A percentile compares a stretch with the other conserved stretches of the same genome.
These are phyloP conservation scores for Fagopyrum esculentum DNA, from an alignment of 148 eudicot species.

Conservation along the genomic window DNA sequence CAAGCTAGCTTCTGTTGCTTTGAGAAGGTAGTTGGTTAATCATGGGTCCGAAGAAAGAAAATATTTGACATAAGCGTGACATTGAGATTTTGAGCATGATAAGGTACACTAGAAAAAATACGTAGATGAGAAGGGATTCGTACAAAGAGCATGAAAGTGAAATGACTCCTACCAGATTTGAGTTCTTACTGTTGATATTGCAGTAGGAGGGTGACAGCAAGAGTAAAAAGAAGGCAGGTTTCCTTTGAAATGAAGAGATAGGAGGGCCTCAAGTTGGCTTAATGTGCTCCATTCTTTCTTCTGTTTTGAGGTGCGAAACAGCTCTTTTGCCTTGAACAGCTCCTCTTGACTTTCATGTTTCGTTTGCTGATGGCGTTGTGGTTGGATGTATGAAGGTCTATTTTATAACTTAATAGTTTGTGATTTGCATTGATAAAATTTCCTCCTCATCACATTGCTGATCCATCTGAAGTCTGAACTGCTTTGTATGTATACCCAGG, in stretches of 20 bases:
- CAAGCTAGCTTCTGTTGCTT: not conserved
- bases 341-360: too few relatives aligned
- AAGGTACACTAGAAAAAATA: not conserved
- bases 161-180: not conserved
- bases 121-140: not conserved
- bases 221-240: not conserved
- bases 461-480: too few relatives aligned
- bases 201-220: not conserved
- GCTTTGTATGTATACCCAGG: too few relatives aligned
- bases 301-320: too few relatives aligned
- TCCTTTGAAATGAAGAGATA: not conserved
- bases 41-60: not conserved
- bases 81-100: not conserved
- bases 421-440: too few relatives aligned
- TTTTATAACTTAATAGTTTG: too few relatives aligned
- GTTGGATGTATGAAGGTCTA: too few relatives aligned
- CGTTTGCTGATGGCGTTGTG: too few relatives aligned
- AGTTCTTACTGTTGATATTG: not conserved
- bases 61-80: not conserved
- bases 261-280: not conserved
- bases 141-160: slow-evolving; percentile 7
- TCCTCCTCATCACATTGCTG: too few relatives aligned
- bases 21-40: not conserved
- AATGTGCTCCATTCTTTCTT: not conserved
- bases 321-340: too few relatives aligned